Base-by-base conservation (phyloP, 1,284 basidiomycete species). In the Cutaneotrichosporon sp. region DNA sequence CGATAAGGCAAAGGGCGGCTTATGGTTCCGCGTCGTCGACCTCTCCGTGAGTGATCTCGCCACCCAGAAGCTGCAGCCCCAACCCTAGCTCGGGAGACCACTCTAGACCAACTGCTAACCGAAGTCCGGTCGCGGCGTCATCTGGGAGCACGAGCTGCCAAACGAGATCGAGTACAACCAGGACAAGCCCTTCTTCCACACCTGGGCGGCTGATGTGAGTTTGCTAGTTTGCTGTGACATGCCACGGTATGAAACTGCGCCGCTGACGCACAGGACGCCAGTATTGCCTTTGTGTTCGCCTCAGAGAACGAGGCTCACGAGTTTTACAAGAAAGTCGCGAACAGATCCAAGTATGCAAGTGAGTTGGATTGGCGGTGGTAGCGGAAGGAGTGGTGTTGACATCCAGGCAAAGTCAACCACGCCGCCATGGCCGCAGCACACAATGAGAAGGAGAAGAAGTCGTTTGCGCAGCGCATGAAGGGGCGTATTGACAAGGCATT, bases 91-190 rank as follows among this genome's bases (percentile, higher is more conserved):
- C n/a, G n/a, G n/a, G n/a, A n/a, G n/a, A n/a, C n/a, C n/a, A n/a
- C n/a, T n/a, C n/a, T n/a, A n/a, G n/a, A n/a, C n/a, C n/a, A n/a
- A n/a, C 7, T 25, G 19, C 53, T 60, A 31, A 55, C 52, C n/a
- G 29, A 14, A 78, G 65, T 88, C 90, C 12, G 90, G 87, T 2
- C 77, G 89, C 46, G 92, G 91, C 10, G 81, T 93, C 26, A 84
- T 93, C 38, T 98, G 94, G 94, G 85, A 92, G 60, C 90, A 97
- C 64, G 92, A 96, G 70, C 74, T 97, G 3, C 96, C 93, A 61
- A 82, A 88, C 33, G 85, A 84, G 39, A 84, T 96, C 59, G 83
- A 87, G 56, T 91, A 91, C 72, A 80, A 84, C 67, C 82, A 88
- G 67, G 94, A 97, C 70, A 81, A 92, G 59, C 82, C 87, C 2